Conservation (phyloP, 179 eudicot species). For the Beta corolliflora region DNA sequence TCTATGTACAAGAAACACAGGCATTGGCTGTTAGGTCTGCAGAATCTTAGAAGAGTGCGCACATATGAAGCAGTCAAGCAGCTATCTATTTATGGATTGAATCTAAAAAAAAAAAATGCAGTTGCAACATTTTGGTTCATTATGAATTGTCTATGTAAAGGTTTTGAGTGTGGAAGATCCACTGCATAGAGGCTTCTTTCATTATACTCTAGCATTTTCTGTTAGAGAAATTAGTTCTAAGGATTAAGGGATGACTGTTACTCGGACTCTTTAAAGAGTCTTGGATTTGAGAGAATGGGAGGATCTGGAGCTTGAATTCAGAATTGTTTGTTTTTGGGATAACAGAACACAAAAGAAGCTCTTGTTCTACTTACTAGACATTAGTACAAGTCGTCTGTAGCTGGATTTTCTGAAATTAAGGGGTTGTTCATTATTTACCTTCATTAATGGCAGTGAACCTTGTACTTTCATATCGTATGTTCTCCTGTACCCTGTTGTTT, state of each 20-base stretch:
- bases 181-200: neutral
- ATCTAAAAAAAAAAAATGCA: too few relatives aligned
- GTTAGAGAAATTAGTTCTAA: neutral
- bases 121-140: neutral
- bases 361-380: neutral
- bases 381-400: neutral
- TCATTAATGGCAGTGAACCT: neutral
- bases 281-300: neutral
- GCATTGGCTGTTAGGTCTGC: too few relatives aligned
- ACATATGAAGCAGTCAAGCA: too few relatives aligned
- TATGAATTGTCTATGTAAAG: neutral
- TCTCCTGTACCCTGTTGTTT: neutral
- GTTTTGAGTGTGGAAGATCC: too few relatives aligned
- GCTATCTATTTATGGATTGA: too few relatives aligned
- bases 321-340: neutral
- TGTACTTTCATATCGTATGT: neutral
- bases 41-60: too few relatives aligned
- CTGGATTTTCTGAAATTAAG: neutral
- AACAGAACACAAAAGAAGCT: too few relatives aligned
- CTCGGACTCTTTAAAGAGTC: neutral
- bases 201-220: too few relatives aligned
- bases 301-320: neutral
- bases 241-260: neutral
- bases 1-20: too few relatives aligned
- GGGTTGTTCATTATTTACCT: neutral